Conservation (phyloP, 768 basidiomycete species). For the Holtermannia corniformis region DNA sequence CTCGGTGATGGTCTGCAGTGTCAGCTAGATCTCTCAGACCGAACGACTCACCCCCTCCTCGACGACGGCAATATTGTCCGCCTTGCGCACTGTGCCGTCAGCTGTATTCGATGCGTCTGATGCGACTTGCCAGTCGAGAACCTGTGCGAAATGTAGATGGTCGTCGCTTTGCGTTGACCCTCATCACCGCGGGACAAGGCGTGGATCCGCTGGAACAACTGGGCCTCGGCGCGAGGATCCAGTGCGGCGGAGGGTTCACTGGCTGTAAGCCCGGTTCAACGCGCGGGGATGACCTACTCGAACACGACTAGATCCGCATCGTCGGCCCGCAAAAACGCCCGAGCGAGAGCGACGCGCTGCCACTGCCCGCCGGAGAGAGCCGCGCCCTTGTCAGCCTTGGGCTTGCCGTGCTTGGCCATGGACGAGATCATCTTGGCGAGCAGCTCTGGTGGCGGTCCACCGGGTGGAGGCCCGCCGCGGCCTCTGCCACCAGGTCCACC, state of each 20-base stretch:
- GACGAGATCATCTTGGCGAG: not conserved
- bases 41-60: constrained; percentile 20
- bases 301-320: constrained; percentile 70
- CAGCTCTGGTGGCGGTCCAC: not conserved
- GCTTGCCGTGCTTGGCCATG: not conserved
- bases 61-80: constrained; percentile 27
- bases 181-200: constrained; percentile 15
- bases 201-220: constrained; percentile 34
- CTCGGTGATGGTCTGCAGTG: constrained; percentile 22
- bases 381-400: constrained; percentile 1
- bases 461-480: not conserved
- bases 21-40: not conserved
- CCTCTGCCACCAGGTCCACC: not conserved
- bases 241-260: constrained; percentile 36
- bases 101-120: not conserved
- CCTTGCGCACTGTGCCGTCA: constrained; percentile 10
- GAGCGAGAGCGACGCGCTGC: constrained; percentile 59
- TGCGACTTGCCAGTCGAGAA: constrained; percentile 20
- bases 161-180: constrained; percentile 15
- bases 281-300: constrained; percentile 45
- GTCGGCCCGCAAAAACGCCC: constrained; percentile 77
- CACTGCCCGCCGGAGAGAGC: constrained; percentile 71
- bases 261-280: not conserved
- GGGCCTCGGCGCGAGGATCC: constrained; percentile 31
- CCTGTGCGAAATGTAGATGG: constrained; percentile 29